A percentile compares a stretch with the other conserved stretches of the same genome.
Evolutionary conservation across 805 yeast species (phyloP).

Genomic region (Candida dendrica): DNA sequence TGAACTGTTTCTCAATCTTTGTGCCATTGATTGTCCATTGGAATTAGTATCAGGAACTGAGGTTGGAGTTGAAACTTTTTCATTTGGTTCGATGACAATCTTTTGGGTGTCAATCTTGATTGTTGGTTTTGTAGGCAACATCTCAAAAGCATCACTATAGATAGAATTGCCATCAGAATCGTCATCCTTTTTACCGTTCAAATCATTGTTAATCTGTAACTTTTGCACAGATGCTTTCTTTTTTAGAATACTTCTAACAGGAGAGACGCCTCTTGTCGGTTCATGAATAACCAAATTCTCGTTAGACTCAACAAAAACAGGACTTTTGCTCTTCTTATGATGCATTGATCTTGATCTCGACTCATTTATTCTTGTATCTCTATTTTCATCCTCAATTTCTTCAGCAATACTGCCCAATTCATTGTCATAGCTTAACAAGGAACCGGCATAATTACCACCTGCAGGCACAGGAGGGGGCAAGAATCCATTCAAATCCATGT

Average conservation of each 20-base stretch:
- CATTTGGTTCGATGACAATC: not conserved
- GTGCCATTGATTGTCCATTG: not conserved
- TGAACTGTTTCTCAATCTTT: not conserved
- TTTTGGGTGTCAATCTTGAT: conserved; percentile 2
- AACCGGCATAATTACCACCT: conserved; percentile 15
- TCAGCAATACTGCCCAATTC: conserved; percentile 19
- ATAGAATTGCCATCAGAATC: conserved; percentile 7
- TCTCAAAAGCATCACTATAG: conserved; percentile 1
- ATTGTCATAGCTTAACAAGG: conserved; percentile 8
- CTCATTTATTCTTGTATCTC: not conserved
- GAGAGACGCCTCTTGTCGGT: not conserved
- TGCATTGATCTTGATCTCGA: not conserved
- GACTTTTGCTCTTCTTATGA: not conserved
- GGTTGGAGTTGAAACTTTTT: not conserved
- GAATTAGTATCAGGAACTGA: not conserved
- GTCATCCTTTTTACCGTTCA: conserved; percentile 3
- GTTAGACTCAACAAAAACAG: not conserved
- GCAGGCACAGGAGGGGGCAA: conserved; percentile 21
- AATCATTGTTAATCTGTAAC: conserved; percentile 1
- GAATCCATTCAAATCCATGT: conserved; percentile 19
- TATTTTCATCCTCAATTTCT: conserved; percentile 11
- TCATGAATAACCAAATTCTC: not conserved
- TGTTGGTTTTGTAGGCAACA: not conserved
- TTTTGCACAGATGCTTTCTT: conserved; percentile 1
- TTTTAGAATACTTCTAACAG: conserved; percentile 1